A percentile compares a stretch with the other conserved stretches of the same genome.
These are phyloP conservation scores for Simplicillium sp. DNA, from an alignment of 2,329 filamentous ascomycete species.

Conservation along the genomic window DNA sequence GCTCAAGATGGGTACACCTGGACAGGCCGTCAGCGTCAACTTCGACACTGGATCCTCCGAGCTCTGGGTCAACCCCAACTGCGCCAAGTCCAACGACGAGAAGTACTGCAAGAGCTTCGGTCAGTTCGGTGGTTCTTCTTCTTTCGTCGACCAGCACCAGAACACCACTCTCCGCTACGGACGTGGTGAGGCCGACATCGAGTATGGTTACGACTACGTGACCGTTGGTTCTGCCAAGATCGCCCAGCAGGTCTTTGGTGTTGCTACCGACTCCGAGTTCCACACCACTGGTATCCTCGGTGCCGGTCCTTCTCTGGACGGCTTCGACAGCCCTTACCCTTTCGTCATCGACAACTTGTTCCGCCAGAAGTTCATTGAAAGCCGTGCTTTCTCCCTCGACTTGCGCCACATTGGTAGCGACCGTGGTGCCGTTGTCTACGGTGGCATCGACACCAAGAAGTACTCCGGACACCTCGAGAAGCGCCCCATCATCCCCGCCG, in stretches of 20 bases:
- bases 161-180: constrained; percentile 19
- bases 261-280: constrained; percentile 20
- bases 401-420: constrained; percentile 20
- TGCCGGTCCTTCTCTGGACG: constrained; percentile 19
- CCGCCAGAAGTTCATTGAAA: constrained; percentile 24
- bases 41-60: constrained; percentile 32
- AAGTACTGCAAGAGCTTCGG: constrained; percentile 18
- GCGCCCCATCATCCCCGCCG: constrained; percentile 42
- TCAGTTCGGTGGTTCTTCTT: constrained; percentile 19
- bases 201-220: constrained; percentile 23
- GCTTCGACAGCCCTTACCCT: constrained; percentile 24
- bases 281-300: constrained; percentile 23
- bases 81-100: constrained; percentile 18
- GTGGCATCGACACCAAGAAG: constrained; percentile 47
- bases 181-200: constrained; percentile 19
- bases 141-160: constrained; percentile 16
- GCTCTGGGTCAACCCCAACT: constrained; percentile 32
- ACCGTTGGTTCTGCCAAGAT: constrained; percentile 22
- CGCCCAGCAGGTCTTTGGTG: constrained; percentile 25
- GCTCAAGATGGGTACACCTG: constrained; percentile 25
- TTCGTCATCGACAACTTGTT: constrained; percentile 23
- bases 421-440: constrained; percentile 35
- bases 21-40: constrained; percentile 26
- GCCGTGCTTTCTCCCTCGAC: constrained; percentile 24
- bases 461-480: constrained; percentile 43